These are phyloP conservation scores for Microstroma glucosiphilum DNA, from an alignment of 1,284 basidiomycete species.

Conservation along the genomic window DNA sequence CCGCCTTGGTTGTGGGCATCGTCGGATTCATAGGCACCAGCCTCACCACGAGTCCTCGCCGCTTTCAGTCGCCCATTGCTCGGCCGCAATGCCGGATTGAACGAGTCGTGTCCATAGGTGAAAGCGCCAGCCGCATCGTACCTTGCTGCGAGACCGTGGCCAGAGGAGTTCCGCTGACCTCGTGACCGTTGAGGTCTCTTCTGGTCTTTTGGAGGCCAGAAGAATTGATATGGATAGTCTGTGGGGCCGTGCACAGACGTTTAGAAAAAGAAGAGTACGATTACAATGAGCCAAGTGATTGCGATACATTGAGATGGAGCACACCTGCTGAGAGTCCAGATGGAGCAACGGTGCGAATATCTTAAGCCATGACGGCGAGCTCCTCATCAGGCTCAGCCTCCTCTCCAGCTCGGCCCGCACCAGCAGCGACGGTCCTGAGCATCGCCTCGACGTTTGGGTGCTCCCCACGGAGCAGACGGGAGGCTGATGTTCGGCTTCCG, in stretches of 20 bases:
- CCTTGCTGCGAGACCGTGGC: neutral
- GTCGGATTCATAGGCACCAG: no score
- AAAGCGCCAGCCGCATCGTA: constrained; percentile 54
- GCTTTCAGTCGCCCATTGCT: neutral
- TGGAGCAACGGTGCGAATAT: neutral
- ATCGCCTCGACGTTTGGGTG: constrained; percentile 1
- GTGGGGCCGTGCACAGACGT: neutral
- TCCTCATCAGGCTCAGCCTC: neutral
- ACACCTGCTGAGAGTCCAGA: neutral
- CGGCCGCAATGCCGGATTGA: constrained; percentile 27
- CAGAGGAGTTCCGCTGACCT: neutral
- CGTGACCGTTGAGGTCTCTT: neutral
- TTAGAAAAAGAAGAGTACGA: constrained; percentile 24
- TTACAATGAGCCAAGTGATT: neutral
- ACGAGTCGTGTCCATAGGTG: constrained; percentile 67
- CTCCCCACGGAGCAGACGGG: neutral
- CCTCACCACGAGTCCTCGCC: no score
- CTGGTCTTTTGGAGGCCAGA: constrained; percentile 14
- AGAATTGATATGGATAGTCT: constrained; percentile 4
- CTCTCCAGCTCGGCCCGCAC: constrained; percentile 1
- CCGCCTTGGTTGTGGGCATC: neutral
- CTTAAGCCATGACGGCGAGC: neutral
- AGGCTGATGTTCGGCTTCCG: neutral
- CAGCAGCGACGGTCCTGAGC: neutral
- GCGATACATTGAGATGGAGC: constrained; percentile 2